Conservation (phyloP, 106 monocot species). For the Cymbidium sinense region DNA sequence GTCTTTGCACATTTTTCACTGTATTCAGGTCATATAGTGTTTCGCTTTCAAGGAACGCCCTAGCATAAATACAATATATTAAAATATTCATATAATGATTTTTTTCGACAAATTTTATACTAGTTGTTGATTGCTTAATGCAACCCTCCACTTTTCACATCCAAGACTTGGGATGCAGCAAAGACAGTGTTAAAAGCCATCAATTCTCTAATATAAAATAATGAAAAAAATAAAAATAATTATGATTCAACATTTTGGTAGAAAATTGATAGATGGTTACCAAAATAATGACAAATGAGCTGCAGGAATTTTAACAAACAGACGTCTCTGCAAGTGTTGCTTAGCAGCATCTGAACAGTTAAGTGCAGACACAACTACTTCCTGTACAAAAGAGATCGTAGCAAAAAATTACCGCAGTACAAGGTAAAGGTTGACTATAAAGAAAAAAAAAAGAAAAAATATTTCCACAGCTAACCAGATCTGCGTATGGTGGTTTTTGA, state of each 20-base stretch:
- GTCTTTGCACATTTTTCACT: too few species aligned
- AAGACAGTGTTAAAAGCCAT: too few species aligned
- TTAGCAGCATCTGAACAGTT: conserved; percentile 64
- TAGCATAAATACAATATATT: too few species aligned
- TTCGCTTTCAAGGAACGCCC: too few species aligned
- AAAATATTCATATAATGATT: too few species aligned
- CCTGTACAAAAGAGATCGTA: conserved; percentile 17
- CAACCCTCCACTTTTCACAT: too few species aligned
- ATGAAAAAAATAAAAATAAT: background rate
- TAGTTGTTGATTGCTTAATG: too few species aligned
- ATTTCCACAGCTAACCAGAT: conserved; percentile 42
- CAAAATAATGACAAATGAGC: conserved; percentile 3
- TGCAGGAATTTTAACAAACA: conserved; percentile 10
- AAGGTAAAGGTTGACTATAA: background rate
- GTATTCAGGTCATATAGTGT: too few species aligned
- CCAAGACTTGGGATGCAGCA: too few species aligned
- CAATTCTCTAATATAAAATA: background rate
- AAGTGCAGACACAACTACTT: conserved; percentile 43
- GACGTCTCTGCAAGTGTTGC: conserved; percentile 13
- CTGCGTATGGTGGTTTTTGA: conserved; percentile 21
- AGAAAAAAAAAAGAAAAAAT: background rate
- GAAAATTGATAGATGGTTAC: background rate
- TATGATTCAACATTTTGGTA: conserved; percentile 22
- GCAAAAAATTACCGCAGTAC: background rate
- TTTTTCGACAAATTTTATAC: too few species aligned